These are phyloP conservation scores for Megacollybia marginata DNA, from an alignment of 768 basidiomycete genomes.

Conservation along the genomic window DNA sequence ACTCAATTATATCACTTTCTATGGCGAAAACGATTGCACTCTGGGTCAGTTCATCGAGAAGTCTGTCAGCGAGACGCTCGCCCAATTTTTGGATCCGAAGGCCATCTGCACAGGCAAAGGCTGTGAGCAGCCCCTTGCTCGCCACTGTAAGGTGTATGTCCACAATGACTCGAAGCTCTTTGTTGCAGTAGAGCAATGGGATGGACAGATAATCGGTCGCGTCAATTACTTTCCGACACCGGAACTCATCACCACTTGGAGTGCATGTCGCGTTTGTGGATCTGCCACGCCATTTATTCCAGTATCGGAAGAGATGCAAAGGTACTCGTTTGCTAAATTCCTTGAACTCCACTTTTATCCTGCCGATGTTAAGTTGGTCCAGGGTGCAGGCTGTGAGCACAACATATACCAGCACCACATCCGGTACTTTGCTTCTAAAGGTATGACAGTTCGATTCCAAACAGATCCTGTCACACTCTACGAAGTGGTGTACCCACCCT, in stretches of 20 bases:
- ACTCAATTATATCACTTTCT: conserved; percentile 75
- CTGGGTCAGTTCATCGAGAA: conserved; percentile 91
- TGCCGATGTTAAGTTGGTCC: conserved; percentile 75
- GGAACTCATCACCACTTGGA: conserved; percentile 87
- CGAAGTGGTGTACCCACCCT: conserved; percentile 86
- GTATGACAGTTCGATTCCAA: conserved; percentile 85
- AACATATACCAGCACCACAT: conserved; percentile 92
- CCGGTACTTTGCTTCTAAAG: conserved; percentile 79
- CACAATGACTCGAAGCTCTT: conserved; percentile 81
- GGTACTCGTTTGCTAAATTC: conserved; percentile 94
- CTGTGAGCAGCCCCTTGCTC: conserved; percentile 72
- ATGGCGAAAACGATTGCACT: conserved; percentile 88
- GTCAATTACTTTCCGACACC: conserved; percentile 48
- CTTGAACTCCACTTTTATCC: conserved; percentile 96
- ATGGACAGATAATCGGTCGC: conserved; percentile 62
- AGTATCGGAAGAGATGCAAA: conserved; percentile 85
- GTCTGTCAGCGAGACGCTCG: conserved; percentile 58
- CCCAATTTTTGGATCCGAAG: conserved; percentile 64
- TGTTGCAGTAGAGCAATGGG: conserved; percentile 86
- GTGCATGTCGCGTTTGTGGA: conserved; percentile 72
- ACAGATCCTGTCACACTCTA: conserved; percentile 76
- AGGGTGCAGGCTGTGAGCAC: conserved; percentile 86
- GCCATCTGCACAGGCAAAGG: conserved; percentile 77
- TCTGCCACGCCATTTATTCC: conserved; percentile 83
- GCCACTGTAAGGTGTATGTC: conserved; percentile 86